Evolutionary conservation across 495 filamentous ascomycete genomes (phyloP).

Genomic region (Tuber brumale): DNA sequence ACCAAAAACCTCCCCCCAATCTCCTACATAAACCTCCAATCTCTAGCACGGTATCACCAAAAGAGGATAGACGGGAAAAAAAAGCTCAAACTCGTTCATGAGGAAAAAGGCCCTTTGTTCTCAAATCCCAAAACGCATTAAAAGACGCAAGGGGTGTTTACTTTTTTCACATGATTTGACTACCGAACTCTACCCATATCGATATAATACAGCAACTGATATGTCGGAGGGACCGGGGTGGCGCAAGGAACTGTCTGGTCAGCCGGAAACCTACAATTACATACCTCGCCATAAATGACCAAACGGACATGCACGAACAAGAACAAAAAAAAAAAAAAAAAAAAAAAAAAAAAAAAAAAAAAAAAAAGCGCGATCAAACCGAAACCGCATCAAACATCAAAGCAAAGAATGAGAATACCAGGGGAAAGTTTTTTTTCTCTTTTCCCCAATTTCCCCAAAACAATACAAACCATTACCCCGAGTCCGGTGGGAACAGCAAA

Average conservation of each 20-base stretch:
- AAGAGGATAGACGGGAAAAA: not conserved
- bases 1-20: not conserved
- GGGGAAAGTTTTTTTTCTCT: constrained; percentile 9
- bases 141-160: constrained; percentile 1
- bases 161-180: constrained; percentile 33
- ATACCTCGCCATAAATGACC: constrained; percentile 34
- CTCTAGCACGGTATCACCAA: not conserved
- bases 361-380: constrained; percentile 17
- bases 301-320: constrained; percentile 36
- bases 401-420: constrained; percentile 21
- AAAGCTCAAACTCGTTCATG: constrained; percentile 24
- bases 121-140: constrained; percentile 11
- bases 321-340: constrained; percentile 7
- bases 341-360: not conserved
- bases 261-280: constrained; percentile 34
- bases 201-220: constrained; percentile 14
- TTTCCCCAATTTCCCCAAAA: not conserved
- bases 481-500: constrained; percentile 2
- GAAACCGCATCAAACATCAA: constrained; percentile 31
- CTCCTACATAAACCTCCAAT: not conserved
- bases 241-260: constrained; percentile 17
- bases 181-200: constrained; percentile 18
- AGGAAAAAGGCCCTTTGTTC: constrained; percentile 25
- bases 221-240: not conserved
- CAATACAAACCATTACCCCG: not conserved